Evolutionary conservation across 108 stramenopile genomes (phyloP).

Genomic region (Cyclotella sp.): DNA sequence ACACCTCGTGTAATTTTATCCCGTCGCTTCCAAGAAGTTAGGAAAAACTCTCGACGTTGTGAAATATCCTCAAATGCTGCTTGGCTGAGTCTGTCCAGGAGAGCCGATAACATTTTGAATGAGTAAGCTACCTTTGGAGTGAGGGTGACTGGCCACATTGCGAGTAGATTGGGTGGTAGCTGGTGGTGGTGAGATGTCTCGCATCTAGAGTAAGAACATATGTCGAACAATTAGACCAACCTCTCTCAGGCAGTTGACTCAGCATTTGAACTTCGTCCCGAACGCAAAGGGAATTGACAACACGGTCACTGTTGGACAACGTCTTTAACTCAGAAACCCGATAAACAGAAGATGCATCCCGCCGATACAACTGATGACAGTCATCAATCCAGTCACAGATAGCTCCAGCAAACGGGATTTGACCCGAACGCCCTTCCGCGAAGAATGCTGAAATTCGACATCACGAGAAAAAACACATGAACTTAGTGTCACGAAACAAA

Average conservation of each 20-base stretch:
- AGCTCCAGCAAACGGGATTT: conserved; percentile 30
- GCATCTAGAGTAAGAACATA: neutral
- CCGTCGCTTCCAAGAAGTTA: conserved; percentile 12
- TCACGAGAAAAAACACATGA: neutral
- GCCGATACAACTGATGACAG: conserved; percentile 26
- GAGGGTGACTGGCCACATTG: neutral
- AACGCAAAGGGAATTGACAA: conserved; percentile 22
- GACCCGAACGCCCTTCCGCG: conserved; percentile 12
- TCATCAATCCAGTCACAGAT: conserved; percentile 33
- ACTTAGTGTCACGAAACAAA: neutral
- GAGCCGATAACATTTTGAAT: conserved; percentile 27
- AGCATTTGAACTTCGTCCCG: conserved; percentile 29
- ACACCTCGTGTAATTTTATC: conserved; percentile 22
- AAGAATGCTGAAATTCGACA: conserved; percentile 11
- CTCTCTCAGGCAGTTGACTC: neutral
- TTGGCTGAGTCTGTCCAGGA: conserved; percentile 16
- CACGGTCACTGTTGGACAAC: conserved; percentile 12
- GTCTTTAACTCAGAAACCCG: conserved; percentile 29
- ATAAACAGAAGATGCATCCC: neutral
- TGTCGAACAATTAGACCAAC: neutral
- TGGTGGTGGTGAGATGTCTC: too few relatives aligned
- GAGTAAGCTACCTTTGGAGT: conserved; percentile 31
- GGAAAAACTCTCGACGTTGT: conserved; percentile 18
- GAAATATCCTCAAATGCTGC: conserved; percentile 19
- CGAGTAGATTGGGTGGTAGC: neutral